Base-by-base conservation (phyloP, 768 basidiomycete genomes). In the Aureoboletus auriporus region DNA sequence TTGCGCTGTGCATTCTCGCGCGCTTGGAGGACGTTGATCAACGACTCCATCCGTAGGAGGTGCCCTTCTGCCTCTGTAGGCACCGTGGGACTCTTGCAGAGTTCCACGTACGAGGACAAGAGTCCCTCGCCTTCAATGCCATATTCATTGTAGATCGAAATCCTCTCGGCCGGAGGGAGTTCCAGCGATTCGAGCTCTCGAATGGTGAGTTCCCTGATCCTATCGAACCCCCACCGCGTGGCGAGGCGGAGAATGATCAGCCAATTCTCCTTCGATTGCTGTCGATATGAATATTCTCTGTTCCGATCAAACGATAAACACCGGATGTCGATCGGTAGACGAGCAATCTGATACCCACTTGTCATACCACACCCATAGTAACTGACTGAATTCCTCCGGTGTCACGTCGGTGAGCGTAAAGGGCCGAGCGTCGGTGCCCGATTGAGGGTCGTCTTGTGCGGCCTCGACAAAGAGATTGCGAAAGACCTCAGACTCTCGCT, bases 341-440 rank as follows among this genome's bases (percentile, higher is more conserved):
- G 6, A 11, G 11, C 33, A 34, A 14, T 34, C 34, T 5, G 34
- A 34, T 14, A 23, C 43, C 35, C 47, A 83, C 83, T 69, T 66
- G 16, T 82, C 77, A 16, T 84, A 85, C 52, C 83, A 80, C 0
- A 84, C 73, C 78, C 77, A 82, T 0, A 82, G 48, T 1, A 85
- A 73, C 0, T 70, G 69, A 0, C 69, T 69, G 38, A 84, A 80
- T 0, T 82, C 79, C 0, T 68, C 61, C 0, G 70, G 59, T 1
- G 64, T 65, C 1, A 72, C 69, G 11, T 72, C 64, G 11, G 72
- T 63, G 5, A 85, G 64, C 1, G 70, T 63, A n/a, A 79, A 70
- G 0, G 80, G 74, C 13, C 60, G 66, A 0, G 55, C 62, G 14
- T 78, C 77, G 0, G 58, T 59, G 8, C 59, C 62, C 0, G 69